Evolutionary conservation across 805 yeast species (phyloP).

Genomic region (Kregervanrija delftensis): DNA sequence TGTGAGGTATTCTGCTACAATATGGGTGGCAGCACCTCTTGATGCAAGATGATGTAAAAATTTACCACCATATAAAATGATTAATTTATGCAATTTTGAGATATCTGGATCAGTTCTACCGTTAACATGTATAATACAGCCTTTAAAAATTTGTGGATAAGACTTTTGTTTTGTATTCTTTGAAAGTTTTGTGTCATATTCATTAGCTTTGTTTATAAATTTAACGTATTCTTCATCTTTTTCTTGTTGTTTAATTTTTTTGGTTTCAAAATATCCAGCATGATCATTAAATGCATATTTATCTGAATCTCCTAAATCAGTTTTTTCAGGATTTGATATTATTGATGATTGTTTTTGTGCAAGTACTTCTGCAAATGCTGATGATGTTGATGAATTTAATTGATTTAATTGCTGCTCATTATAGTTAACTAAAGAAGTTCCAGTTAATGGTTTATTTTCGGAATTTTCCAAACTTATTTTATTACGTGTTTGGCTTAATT

Average conservation of each 20-base stretch:
- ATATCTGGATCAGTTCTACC: conserved; percentile 87
- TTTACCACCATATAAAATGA: conserved; percentile 74
- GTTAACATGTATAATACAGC: conserved; percentile 70
- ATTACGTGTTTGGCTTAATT: conserved; percentile 3
- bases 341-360: conserved; percentile 1
- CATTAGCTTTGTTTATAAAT: conserved; percentile 38
- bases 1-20: conserved; percentile 72
- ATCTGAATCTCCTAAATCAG: conserved; percentile 12
- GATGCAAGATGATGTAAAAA: conserved; percentile 62
- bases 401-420: too few relatives aligned
- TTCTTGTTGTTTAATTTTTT: conserved; percentile 54
- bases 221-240: conserved; percentile 42
- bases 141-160: conserved; percentile 44
- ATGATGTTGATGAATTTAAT: too few relatives aligned
- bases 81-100: conserved; percentile 58
- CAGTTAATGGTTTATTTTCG: background rate
- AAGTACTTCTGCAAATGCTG: background rate
- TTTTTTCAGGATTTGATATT: conserved; percentile 3
- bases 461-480: conserved; percentile 22
- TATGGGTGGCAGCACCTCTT: conserved; percentile 76
- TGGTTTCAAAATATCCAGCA: conserved; percentile 55
- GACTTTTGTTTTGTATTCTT: too few relatives aligned
- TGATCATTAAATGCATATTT: conserved; percentile 58
- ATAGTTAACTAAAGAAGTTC: too few relatives aligned
- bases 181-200: background rate